Base-by-base conservation (phyloP, 1,139 yeast genomes). In the Eremothecium cymbalariae region DNA sequence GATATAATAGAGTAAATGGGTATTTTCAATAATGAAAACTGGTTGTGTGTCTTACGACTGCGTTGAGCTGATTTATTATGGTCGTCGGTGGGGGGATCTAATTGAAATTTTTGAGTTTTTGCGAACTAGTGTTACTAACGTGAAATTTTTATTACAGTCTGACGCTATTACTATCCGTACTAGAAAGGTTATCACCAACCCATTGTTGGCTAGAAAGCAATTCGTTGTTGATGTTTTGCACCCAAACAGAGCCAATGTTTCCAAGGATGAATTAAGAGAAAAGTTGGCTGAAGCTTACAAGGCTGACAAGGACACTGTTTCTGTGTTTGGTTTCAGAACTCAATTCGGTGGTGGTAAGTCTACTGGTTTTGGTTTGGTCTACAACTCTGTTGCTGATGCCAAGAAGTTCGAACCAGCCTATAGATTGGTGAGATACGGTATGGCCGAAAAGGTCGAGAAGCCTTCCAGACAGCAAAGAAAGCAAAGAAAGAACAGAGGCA, bases 131-230 rank as follows among this genome's bases (percentile, higher is more conserved):
- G 7, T 23, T 3, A 23, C 4, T 4, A 4, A 23, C 14, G 25
- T 8, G 25, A 23, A 23, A 16, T 4, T 12, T 44, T 50, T 44
- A 49, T 60, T 43, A 53, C 38, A 56, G 62, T 57, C 62, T 82
- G 98, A 90, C 94, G 88, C 97, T 68, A 93, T 90, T 74, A 90
- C 98, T 67, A 83, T 90, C 76, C 90, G 98, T 80, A 88, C 97
- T 69, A 85, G 97, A 82, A 90, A 90, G 85, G 96, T 90, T 77
- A 83, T 90, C 72, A 74, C 96, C 73, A 93, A 93, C 94, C 96
- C 98, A 68, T 84, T 93, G 68, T 83, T 93, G 73, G 88, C 88
- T 66, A 90, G 99, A 81, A 88, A 95, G 77, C 99, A 93, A 77
- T 90, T 93, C 70, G 98, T 93, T 73, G 78, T 93, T 66, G 99